Evolutionary conservation across 345 rosid species (phyloP), one percentile per base, ranked within the genome.

Genomic region (Populus tremula): DNA sequence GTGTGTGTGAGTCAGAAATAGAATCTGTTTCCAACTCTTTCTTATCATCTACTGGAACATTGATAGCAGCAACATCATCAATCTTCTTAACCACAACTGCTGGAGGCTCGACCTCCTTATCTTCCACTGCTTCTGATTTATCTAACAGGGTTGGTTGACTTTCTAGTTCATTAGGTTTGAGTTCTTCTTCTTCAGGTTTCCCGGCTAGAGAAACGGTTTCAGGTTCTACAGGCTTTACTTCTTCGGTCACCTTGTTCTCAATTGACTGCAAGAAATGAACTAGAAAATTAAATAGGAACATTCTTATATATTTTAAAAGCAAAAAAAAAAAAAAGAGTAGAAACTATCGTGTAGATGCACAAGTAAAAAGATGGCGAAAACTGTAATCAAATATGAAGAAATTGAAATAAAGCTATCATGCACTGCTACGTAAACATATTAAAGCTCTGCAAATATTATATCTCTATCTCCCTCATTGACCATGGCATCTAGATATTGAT

Each of bases 181-280:
- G 31, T 23, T 45, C 59, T 17, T 71, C 56, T 23, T 50, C 67
- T 39, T 54, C 71, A 20, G 36, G 47, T 67, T 65, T 31, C 41
- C 66, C 53, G 16, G 69, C 25, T n/a, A 45, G 50, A 33, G 36
- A 14, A 23, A 63, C 50, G 0, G 53, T 72, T 66, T 65, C 77
- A 67, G 18, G 41, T 31, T 72, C 71, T n/a, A 59, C 59, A 36
- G 72, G 38, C 29, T 77, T 43, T 31, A 43, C 20, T 33, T 66
- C 72, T 66, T 25, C 72, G 21, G 18, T 70, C 66, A 49, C 71
- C 56, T 49, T 74, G 66, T n/a, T 50, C 61, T 69, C 74, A n/a
- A 61, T 59, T 41, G 74, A 54, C 82, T 69, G 62, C n/a, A 47
- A 13, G 20, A 6, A 33, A 68, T 73, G 25, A 41, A 14, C 36